Conservation (phyloP, 2,329 filamentous ascomycete genomes). For the Coniosporium tulheliwenetii region DNA sequence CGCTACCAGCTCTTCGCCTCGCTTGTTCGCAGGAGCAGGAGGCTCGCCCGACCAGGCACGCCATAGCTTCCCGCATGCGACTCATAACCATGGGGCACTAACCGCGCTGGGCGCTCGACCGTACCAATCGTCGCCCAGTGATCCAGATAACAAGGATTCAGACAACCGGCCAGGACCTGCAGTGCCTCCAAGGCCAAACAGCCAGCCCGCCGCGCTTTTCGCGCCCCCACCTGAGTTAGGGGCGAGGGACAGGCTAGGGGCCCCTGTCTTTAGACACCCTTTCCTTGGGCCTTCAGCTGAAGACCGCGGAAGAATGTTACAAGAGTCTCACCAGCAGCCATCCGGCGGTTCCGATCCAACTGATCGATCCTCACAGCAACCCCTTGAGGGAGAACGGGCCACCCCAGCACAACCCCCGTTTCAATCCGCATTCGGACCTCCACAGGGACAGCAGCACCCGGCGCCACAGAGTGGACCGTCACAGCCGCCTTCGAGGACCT, state of each 20-base stretch:
- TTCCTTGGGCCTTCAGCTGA: not conserved
- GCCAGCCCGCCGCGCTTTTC: conserved; percentile 18
- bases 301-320: not conserved
- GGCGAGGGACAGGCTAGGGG: not conserved
- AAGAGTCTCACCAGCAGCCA: not conserved
- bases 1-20: conserved; percentile 1
- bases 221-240: conserved; percentile 8
- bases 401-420: not conserved
- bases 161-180: conserved; percentile 10
- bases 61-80: conserved; percentile 14
- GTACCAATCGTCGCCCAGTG: conserved; percentile 15
- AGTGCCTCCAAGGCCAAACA: conserved; percentile 22
- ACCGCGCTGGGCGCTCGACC: conserved; percentile 10
- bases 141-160: conserved; percentile 10
- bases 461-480: no score
- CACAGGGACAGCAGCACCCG: not conserved
- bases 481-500: no score
- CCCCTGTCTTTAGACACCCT: not conserved
- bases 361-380: no score
- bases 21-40: conserved; percentile 15
- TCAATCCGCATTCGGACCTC: not conserved
- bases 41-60: conserved; percentile 17
- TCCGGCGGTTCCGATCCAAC: no score
- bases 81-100: conserved; percentile 14
- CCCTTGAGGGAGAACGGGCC: not conserved